phyloP scores from a whole-genome alignment of 176 grass and related monocot genomes.

The Carex pumila region DNA sequence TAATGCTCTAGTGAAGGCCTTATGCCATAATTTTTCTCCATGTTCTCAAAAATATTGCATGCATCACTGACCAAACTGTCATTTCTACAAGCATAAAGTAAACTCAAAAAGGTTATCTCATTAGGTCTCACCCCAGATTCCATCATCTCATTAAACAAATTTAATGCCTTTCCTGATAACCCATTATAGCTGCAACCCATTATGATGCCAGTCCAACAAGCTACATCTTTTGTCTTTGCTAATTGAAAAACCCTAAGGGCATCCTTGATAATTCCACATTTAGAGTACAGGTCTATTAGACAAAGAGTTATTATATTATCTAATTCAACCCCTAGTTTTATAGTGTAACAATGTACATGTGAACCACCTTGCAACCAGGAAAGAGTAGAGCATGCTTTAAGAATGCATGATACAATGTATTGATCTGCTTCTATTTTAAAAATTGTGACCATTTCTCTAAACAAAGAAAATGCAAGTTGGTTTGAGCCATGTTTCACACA shows the following conservation, averaged over 20 bases:
- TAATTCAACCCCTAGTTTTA: constrained; percentile 22
- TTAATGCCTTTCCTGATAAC: constrained; percentile 17
- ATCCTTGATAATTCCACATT: constrained; percentile 20
- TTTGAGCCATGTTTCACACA: too few relatives aligned
- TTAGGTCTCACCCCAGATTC: constrained; percentile 27
- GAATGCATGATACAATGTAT: neutral
- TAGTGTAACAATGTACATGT: constrained; percentile 24
- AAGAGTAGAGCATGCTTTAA: constrained; percentile 31
- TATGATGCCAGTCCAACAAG: constrained; percentile 32
- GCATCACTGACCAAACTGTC: constrained; percentile 28
- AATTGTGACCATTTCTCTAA: too few relatives aligned
- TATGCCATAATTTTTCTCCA: constrained; percentile 19
- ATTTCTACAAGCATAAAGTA: constrained; percentile 39
- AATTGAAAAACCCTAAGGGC: constrained; percentile 19
- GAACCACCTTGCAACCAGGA: constrained; percentile 21
- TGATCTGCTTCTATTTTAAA: too few relatives aligned
- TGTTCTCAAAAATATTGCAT: constrained; percentile 21
- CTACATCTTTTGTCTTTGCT: constrained; percentile 7
- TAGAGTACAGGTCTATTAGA: constrained; percentile 36
- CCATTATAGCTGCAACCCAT: constrained; percentile 31
- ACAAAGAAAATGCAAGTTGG: too few relatives aligned
- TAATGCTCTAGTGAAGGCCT: constrained; percentile 30
- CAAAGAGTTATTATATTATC: constrained; percentile 22
- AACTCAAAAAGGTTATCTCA: constrained; percentile 24
- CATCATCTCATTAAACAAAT: constrained; percentile 29